Conservation (phyloP, 2,329 filamentous ascomycete genomes). For the Gnomoniopsis smithogilvyi region DNA sequence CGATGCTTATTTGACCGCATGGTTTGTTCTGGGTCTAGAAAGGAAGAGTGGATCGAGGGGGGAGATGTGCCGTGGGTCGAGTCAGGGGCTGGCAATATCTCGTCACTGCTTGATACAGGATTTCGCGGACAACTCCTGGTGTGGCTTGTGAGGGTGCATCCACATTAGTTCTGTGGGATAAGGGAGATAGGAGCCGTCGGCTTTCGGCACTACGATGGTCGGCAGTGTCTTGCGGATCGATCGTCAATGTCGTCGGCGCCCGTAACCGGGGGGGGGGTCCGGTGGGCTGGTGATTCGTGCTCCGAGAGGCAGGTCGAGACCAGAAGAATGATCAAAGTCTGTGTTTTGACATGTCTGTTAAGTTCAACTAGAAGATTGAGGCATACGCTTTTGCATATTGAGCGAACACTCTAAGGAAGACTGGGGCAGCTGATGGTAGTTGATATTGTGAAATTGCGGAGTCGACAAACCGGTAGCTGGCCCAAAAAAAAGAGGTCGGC, state of each 20-base stretch:
- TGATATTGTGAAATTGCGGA: too few relatives aligned
- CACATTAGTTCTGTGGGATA: neutral
- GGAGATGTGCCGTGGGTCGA: neutral
- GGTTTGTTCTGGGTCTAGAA: neutral
- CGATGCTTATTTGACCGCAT: slow-evolving; percentile 47
- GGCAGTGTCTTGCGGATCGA: neutral
- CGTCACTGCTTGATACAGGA: neutral
- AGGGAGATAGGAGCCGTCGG: neutral
- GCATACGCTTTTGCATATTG: too few relatives aligned
- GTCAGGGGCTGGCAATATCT: neutral
- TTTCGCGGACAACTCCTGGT: neutral
- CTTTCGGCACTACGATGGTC: neutral
- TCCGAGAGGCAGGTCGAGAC: neutral
- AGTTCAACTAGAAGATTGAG: too few relatives aligned
- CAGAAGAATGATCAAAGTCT: neutral
- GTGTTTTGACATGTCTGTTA: neutral
- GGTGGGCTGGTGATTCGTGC: neutral
- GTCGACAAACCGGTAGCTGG: too few relatives aligned
- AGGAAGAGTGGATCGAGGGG: neutral
- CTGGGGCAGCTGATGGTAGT: too few relatives aligned
- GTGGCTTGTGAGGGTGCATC: neutral
- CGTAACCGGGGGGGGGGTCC: neutral
- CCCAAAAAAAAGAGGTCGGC: too few relatives aligned
- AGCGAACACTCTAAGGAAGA: too few relatives aligned
- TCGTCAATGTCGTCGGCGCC: neutral